Percentiles rank a stretch among this genome's conserved stretches.
phyloP scores from a whole-genome alignment of 1,284 basidiomycete species.

The Microbotryomycetes sp. region DNA sequence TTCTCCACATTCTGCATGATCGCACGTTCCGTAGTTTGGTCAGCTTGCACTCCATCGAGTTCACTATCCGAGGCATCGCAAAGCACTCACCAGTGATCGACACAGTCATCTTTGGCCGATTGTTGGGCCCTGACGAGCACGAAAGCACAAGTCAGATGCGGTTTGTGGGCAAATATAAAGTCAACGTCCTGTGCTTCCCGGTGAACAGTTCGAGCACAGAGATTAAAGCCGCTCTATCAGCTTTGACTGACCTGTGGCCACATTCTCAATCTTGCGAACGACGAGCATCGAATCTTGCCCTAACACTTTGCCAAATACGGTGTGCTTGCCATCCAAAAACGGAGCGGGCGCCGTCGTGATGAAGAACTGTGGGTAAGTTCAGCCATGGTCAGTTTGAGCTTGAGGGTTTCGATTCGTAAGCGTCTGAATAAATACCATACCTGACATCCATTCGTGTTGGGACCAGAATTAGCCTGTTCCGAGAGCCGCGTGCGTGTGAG shows the following conservation, averaged over 20 bases:
- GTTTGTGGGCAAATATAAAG: not conserved
- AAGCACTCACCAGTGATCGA: slow-evolving; percentile 65
- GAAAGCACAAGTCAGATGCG: not conserved
- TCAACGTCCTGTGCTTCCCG: not conserved
- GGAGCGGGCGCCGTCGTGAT: slow-evolving; percentile 89
- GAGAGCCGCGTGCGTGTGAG: not conserved
- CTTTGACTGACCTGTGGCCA: slow-evolving; percentile 71
- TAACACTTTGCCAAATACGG: slow-evolving; percentile 83
- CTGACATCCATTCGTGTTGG: slow-evolving; percentile 87
- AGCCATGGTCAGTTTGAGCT: not conserved
- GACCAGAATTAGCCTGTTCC: slow-evolving; percentile 78
- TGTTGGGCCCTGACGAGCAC: slow-evolving; percentile 48
- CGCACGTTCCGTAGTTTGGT: too few relatives aligned
- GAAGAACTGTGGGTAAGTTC: slow-evolving; percentile 64
- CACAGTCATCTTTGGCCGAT: slow-evolving; percentile 72
- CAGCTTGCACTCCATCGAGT: not conserved
- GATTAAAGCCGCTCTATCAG: not conserved
- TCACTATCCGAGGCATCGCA: slow-evolving; percentile 28
- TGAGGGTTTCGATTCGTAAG: not conserved
- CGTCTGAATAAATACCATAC: slow-evolving; percentile 44
- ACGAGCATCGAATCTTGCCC: slow-evolving; percentile 45
- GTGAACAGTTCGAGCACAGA: not conserved
- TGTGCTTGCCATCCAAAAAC: slow-evolving; percentile 90
- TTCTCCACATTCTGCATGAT: slow-evolving; percentile 48
- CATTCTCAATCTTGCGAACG: slow-evolving; percentile 88